These are phyloP conservation scores for Alternaria rosae DNA, from an alignment of 2,329 filamentous ascomycete genomes.

Conservation along the genomic window DNA sequence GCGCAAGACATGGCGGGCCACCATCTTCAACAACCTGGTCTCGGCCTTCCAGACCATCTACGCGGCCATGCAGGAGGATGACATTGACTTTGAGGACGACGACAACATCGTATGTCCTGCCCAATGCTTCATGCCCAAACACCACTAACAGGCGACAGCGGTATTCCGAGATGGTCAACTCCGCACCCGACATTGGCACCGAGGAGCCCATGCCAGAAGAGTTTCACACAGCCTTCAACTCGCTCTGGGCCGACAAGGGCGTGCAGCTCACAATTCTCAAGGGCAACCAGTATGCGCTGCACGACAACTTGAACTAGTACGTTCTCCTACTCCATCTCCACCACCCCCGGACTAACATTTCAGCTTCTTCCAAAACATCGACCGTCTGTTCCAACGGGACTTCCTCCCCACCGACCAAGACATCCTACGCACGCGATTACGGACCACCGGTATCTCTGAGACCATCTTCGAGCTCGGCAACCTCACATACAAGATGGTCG, in stretches of 20 bases:
- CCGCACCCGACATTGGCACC: conserved; percentile 81
- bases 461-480: conserved; percentile 91
- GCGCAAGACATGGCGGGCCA: conserved; percentile 90
- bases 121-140: not conserved
- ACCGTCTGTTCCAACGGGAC: conserved; percentile 68
- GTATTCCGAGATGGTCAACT: conserved; percentile 77
- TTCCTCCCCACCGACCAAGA: conserved; percentile 95
- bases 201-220: conserved; percentile 81
- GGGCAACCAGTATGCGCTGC: conserved; percentile 94
- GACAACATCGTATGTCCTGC: conserved; percentile 73
- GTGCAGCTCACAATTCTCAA: conserved; percentile 88
- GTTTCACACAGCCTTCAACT: conserved; percentile 81
- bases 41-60: conserved; percentile 90
- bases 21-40: conserved; percentile 94
- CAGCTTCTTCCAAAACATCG: conserved; percentile 80
- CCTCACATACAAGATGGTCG: conserved; percentile 96
- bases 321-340: conserved; percentile 39
- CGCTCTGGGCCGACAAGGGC: conserved; percentile 82
- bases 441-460: conserved; percentile 95
- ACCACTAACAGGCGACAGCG: conserved; percentile 61
- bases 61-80: conserved; percentile 88
- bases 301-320: conserved; percentile 95
- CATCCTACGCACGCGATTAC: conserved; percentile 85
- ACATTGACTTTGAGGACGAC: conserved; percentile 78
- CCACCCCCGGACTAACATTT: conserved; percentile 24